Conservation (phyloP, 2,329 filamentous ascomycete species). For the Calonectria hongkongensis region DNA sequence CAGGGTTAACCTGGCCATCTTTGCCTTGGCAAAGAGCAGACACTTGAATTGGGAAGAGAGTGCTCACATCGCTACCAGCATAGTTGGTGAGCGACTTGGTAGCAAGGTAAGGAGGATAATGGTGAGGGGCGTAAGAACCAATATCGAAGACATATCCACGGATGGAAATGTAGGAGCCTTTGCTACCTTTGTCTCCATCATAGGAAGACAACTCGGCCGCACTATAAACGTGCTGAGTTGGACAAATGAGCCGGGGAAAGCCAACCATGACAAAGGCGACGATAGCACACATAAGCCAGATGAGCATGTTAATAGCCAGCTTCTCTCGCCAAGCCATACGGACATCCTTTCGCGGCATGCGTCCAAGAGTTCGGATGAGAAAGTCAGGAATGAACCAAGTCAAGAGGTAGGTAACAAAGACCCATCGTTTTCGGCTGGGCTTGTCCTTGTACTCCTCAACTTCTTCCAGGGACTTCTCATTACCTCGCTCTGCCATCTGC, state of each 20-base stretch:
- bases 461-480: conserved; percentile 91
- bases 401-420: conserved; percentile 86
- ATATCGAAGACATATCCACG: conserved; percentile 94
- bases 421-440: conserved; percentile 90
- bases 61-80: conserved; percentile 89
- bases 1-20: conserved; percentile 77
- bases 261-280: conserved; percentile 92
- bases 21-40: conserved; percentile 91
- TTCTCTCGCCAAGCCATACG: conserved; percentile 97
- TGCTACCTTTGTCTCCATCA: conserved; percentile 80
- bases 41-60: conserved; percentile 94
- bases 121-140: conserved; percentile 80
- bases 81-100: conserved; percentile 81
- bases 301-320: conserved; percentile 97
- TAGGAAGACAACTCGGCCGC: conserved; percentile 82
- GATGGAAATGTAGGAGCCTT: conserved; percentile 83
- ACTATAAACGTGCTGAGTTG: conserved; percentile 91
- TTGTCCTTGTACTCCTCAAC: conserved; percentile 90
- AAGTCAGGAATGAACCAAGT: conserved; percentile 95
- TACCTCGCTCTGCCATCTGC: conserved; percentile 95
- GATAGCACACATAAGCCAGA: conserved; percentile 88
- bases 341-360: conserved; percentile 94
- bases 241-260: conserved; percentile 92
- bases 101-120: conserved; percentile 80
- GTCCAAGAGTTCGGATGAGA: conserved; percentile 82